phyloP scores from a whole-genome alignment of 331 rosid genomes.

The Quercus lobata region DNA sequence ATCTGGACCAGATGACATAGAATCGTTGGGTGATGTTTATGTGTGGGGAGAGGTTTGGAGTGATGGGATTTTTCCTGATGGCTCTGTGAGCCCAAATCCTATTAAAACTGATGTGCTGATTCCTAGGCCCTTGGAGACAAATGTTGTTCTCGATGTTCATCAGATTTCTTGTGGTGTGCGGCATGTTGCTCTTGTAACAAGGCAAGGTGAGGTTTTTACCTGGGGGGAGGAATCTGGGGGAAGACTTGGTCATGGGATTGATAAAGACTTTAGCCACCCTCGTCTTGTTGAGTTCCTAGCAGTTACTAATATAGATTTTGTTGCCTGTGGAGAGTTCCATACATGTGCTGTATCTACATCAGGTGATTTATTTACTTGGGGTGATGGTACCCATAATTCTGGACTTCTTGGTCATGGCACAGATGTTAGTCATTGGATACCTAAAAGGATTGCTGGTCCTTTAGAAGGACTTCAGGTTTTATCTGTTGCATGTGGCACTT shows the following conservation, averaged over 20 bases:
- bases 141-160: constrained; percentile 88
- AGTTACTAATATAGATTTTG: constrained; percentile 45
- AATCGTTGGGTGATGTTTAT: constrained; percentile 87
- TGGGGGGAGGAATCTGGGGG: constrained; percentile 99
- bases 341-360: constrained; percentile 75
- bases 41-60: constrained; percentile 90
- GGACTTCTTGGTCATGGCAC: constrained; percentile 98
- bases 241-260: constrained; percentile 86
- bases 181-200: constrained; percentile 79
- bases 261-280: constrained; percentile 59
- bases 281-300: constrained; percentile 78
- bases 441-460: constrained; percentile 62
- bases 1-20: constrained; percentile 92
- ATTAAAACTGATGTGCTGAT: constrained; percentile 50
- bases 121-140: constrained; percentile 79
- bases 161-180: constrained; percentile 73
- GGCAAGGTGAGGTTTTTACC: constrained; percentile 95
- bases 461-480: constrained; percentile 85
- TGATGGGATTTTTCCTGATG: constrained; percentile 56
- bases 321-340: constrained; percentile 90
- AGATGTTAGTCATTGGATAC: constrained; percentile 71
- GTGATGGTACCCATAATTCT: constrained; percentile 71
- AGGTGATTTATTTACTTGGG: constrained; percentile 90
- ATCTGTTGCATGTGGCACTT: constrained; percentile 84
- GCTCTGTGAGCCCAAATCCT: constrained; percentile 39